phyloP scores from a whole-genome alignment of 1,284 basidiomycete species.

The Cutaneotrichosporon sp. region DNA sequence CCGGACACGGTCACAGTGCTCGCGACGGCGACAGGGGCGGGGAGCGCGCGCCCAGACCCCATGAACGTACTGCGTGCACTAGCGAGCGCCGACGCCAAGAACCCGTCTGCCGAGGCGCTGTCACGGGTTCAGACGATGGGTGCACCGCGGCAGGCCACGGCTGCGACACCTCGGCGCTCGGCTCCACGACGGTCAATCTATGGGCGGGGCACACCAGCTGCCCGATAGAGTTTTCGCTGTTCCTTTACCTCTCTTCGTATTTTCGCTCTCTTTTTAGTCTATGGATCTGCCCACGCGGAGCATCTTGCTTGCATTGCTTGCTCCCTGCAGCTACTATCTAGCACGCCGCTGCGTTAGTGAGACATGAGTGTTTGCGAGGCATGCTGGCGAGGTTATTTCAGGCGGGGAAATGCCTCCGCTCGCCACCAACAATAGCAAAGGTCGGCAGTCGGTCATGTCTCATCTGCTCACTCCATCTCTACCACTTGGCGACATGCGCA shows the following conservation, averaged over 20 bases:
- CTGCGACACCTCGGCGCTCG: constrained; percentile 12
- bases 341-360: no score
- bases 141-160: constrained; percentile 5
- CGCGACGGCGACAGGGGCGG: constrained; percentile 20
- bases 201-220: constrained; percentile 17
- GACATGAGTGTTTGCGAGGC: not conserved
- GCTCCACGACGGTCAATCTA: constrained; percentile 14
- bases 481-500: constrained; percentile 5
- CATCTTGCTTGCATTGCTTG: not conserved
- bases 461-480: not conserved
- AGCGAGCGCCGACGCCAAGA: constrained; percentile 39
- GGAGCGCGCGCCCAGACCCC: constrained; percentile 32
- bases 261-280: constrained; percentile 10
- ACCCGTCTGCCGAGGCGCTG: constrained; percentile 6
- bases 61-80: constrained; percentile 48
- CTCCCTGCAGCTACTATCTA: no score
- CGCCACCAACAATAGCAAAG: not conserved
- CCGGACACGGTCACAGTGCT: constrained; percentile 36
- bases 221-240: not conserved
- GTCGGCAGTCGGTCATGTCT: not conserved
- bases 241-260: not conserved
- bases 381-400: no score
- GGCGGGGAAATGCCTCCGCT: not conserved
- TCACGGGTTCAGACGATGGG: constrained; percentile 9
- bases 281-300: not conserved